Conservation (phyloP, 306 rosid genomes). For the Nissolia schottii region DNA sequence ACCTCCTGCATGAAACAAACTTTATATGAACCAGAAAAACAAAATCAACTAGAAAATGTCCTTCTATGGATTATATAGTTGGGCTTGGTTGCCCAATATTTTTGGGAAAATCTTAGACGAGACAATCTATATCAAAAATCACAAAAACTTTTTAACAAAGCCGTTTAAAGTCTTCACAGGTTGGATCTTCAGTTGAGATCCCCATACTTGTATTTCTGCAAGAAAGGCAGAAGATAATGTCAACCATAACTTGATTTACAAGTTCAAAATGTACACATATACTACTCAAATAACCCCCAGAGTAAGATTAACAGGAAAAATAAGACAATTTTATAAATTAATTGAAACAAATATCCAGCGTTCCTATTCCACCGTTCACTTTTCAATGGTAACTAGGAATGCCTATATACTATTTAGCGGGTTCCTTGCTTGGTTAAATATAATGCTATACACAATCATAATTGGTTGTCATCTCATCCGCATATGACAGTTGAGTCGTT, state of each 20-base stretch:
- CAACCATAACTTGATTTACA: conserved; percentile 7
- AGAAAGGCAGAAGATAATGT: conserved; percentile 20
- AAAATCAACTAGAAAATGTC: background rate
- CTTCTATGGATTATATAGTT: conserved; percentile 20
- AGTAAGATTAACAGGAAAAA: conserved; percentile 6
- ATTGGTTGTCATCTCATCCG: background rate
- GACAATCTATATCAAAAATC: conserved; percentile 27
- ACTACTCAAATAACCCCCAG: background rate
- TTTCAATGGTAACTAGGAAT: background rate
- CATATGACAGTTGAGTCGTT: background rate
- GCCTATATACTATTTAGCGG: background rate
- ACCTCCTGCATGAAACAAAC: conserved; percentile 20
- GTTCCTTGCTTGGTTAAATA: background rate
- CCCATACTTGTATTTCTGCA: conserved; percentile 38
- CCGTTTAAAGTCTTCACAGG: conserved; percentile 34
- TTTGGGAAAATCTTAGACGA: conserved; percentile 6
- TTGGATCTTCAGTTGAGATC: conserved; percentile 18
- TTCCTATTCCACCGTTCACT: background rate
- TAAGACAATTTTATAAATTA: background rate
- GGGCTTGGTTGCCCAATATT: conserved; percentile 34
- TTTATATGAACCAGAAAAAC: background rate
- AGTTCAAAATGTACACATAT: background rate
- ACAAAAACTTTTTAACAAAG: conserved; percentile 13
- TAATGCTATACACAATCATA: background rate
- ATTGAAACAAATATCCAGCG: background rate